Evolutionary conservation across 208 protist genomes (phyloP).

Genomic region (Trichomonas vaginalis): DNA sequence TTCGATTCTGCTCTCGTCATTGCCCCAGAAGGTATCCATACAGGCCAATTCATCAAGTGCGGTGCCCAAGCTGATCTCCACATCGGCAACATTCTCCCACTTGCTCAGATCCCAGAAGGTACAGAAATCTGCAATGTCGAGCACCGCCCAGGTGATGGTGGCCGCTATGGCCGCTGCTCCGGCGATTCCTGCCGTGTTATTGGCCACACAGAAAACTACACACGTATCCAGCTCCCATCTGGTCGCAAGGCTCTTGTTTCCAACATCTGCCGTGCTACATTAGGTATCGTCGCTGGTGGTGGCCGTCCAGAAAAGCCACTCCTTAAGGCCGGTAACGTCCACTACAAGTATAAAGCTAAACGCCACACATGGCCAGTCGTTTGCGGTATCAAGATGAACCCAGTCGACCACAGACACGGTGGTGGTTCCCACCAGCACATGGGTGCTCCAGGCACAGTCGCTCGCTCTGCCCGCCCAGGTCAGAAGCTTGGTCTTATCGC

Average conservation of each 20-base stretch:
- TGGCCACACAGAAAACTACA: constrained; percentile 75
- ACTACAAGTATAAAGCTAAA: no score
- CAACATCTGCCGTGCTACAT: no score
- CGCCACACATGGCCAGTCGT: no score
- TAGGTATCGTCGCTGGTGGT: no score
- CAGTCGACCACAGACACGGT: no score
- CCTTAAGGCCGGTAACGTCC: no score
- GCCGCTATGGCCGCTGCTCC: constrained; percentile 65
- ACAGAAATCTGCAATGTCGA: constrained; percentile 73
- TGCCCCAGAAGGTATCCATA: constrained; percentile 92
- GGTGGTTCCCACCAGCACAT: no score
- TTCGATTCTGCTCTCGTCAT: constrained; percentile 74
- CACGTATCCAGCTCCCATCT: constrained; percentile 86
- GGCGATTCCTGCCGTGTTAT: constrained; percentile 42
- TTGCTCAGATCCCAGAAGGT: constrained; percentile 87
- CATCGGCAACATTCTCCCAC: constrained; percentile 88
- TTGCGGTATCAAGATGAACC: no score
- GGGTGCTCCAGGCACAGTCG: constrained; percentile 60
- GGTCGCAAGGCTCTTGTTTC: no score
- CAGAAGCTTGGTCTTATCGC: constrained; percentile 96
- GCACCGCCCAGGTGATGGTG: no score
- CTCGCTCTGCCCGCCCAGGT: constrained; percentile 62
- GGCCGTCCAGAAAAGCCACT: no score
- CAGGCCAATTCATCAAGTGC: constrained; percentile 92
- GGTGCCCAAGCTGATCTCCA: constrained; percentile 67